phyloP scores from a whole-genome alignment of 2,329 filamentous ascomycete genomes.

The Fonsecaea pedrosoi region DNA sequence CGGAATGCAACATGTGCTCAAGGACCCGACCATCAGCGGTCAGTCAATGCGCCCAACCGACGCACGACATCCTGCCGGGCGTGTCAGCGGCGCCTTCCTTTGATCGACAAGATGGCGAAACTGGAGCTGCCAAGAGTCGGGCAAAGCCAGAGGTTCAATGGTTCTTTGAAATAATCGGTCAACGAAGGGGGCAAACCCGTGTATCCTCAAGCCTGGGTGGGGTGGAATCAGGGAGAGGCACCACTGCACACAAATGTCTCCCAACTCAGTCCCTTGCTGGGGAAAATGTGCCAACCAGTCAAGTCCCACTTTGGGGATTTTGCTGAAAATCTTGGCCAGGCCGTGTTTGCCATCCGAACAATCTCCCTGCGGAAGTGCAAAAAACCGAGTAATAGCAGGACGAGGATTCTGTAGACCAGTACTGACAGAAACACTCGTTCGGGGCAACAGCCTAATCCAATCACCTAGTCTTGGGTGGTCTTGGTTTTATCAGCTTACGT shows the following conservation, averaged over 20 bases:
- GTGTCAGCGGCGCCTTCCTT: background rate
- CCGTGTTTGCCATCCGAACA: background rate
- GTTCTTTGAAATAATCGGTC: background rate
- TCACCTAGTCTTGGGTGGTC: background rate
- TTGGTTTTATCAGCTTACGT: slow-evolving; percentile 2
- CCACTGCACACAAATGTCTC: background rate
- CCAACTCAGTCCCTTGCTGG: background rate
- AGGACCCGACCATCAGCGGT: slow-evolving; percentile 2
- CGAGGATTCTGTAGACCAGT: background rate
- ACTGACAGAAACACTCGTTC: background rate
- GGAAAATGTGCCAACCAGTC: background rate
- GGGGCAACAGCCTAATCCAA: background rate
- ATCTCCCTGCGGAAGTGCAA: background rate
- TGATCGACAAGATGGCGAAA: background rate
- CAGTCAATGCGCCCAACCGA: background rate
- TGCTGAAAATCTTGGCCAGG: background rate
- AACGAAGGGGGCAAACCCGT: slow-evolving; percentile 1
- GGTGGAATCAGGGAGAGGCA: background rate
- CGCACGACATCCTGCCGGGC: background rate
- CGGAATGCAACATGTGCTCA: slow-evolving; percentile 4
- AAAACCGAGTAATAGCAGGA: background rate
- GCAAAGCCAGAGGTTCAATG: background rate
- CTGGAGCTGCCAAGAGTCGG: slow-evolving; percentile 3
- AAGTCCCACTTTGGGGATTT: background rate
- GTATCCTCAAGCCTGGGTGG: background rate